Evolutionary conservation across 148 eudicot genomes (phyloP).

Genomic region (Amaranthus palmeri): DNA sequence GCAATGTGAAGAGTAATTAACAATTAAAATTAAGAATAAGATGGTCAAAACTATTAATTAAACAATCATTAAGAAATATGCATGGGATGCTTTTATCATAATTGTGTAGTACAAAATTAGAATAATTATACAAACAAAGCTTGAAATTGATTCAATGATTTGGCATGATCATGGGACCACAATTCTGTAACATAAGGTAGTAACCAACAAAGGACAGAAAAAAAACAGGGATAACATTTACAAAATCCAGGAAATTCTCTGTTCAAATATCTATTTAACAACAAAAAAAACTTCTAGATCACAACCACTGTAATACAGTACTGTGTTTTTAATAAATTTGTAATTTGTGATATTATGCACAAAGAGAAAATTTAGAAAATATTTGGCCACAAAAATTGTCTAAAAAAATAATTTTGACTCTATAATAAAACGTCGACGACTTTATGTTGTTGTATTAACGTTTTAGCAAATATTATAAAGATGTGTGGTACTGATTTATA

Average conservation of each 20-base stretch:
- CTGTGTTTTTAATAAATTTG: not conserved
- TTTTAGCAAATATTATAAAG: too few relatives aligned
- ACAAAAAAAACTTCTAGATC: too few relatives aligned
- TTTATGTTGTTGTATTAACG: too few relatives aligned
- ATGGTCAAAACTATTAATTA: constrained; percentile 12
- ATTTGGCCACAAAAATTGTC: too few relatives aligned
- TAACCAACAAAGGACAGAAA: not conserved
- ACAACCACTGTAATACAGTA: too few relatives aligned
- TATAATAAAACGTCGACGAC: too few relatives aligned
- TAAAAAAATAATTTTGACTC: too few relatives aligned
- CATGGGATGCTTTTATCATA: not conserved
- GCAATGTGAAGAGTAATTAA: not conserved
- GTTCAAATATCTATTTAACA: too few relatives aligned
- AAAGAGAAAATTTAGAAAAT: not conserved
- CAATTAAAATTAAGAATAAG: not conserved
- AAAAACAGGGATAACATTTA: not conserved
- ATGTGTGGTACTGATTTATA: too few relatives aligned
- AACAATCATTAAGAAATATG: constrained; percentile 17
- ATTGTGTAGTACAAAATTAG: not conserved
- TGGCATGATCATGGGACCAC: constrained; percentile 9
- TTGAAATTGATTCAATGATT: constrained; percentile 2
- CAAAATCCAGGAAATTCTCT: not conserved
- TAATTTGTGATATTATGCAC: not conserved
- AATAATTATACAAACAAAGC: constrained; percentile 19
- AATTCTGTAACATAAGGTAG: not conserved